These are phyloP conservation scores for Cunninghamia lanceolata DNA, from an alignment of 75 land plant species.

Conservation along the genomic window DNA sequence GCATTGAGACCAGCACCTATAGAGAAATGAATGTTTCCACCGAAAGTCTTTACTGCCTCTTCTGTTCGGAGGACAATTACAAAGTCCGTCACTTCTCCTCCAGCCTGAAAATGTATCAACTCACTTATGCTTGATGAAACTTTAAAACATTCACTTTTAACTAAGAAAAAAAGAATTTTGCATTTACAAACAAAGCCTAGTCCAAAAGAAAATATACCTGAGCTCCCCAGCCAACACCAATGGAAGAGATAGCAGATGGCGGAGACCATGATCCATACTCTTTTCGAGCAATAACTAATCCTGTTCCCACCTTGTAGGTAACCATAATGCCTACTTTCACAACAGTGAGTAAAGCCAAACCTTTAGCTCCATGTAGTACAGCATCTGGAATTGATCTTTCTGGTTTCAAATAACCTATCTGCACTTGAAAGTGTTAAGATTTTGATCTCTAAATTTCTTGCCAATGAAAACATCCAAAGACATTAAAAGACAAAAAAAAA, in stretches of 20 bases:
- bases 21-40: conserved; percentile 79
- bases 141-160: background rate
- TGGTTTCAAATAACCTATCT: conserved; percentile 73
- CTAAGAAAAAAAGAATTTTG: background rate
- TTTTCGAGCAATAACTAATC: conserved; percentile 84
- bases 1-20: conserved; percentile 92
- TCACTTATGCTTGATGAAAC: background rate
- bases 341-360: conserved; percentile 88
- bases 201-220: conserved; percentile 45
- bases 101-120: conserved; percentile 49
- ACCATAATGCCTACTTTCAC: conserved; percentile 89
- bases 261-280: conserved; percentile 98
- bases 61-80: conserved; percentile 76
- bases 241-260: conserved; percentile 88
- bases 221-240: conserved; percentile 96
- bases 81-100: conserved; percentile 98
- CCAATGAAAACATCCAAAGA: background rate
- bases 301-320: conserved; percentile 94
- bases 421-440: background rate
- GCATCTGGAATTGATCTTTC: conserved; percentile 86
- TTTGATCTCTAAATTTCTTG: background rate
- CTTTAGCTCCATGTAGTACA: conserved; percentile 81
- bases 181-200: background rate
- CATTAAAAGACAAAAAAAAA: background rate
- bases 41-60: conserved; percentile 81